Percentiles rank a stretch among this genome's conserved stretches.
phyloP scores from a whole-genome alignment of 1,139 yeast species.

The Yamadazyma songkhlaensis region DNA sequence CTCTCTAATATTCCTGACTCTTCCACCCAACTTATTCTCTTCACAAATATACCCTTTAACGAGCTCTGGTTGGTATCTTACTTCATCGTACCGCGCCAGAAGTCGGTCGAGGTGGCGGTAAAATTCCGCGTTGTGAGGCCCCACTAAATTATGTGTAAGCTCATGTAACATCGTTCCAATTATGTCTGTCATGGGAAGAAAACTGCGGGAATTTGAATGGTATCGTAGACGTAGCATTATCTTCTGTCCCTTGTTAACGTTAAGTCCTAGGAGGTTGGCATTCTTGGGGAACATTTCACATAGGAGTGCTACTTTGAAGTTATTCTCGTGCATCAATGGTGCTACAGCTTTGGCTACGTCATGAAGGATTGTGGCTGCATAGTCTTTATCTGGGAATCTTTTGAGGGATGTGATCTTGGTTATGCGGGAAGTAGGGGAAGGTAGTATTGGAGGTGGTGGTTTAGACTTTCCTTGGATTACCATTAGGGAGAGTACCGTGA shows the following conservation, averaged over 20 bases:
- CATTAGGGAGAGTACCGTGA: conserved; percentile 5
- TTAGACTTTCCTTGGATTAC: conserved; percentile 11
- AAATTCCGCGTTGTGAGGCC: conserved; percentile 77
- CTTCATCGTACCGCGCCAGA: conserved; percentile 53
- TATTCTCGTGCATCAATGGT: conserved; percentile 70
- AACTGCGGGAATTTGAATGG: conserved; percentile 51
- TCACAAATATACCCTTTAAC: conserved; percentile 38
- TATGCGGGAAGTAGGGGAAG: conserved; percentile 50
- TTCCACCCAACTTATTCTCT: conserved; percentile 53
- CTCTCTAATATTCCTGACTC: conserved; percentile 30
- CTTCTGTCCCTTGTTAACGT: conserved; percentile 81
- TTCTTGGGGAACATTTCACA: conserved; percentile 86
- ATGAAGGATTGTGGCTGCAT: conserved; percentile 57
- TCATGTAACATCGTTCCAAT: conserved; percentile 89
- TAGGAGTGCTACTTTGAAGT: conserved; percentile 63
- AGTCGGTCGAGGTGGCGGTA: conserved; percentile 64
- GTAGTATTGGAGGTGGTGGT: conserved; percentile 21
- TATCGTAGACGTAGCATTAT: conserved; percentile 70
- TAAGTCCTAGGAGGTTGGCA: conserved; percentile 67
- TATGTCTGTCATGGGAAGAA: conserved; percentile 64
- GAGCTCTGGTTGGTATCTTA: conserved; percentile 32
- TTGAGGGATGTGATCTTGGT: conserved; percentile 56
- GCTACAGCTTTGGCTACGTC: conserved; percentile 62
- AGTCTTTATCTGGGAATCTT: conserved; percentile 50
- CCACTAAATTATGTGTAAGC: conserved; percentile 72